phyloP scores from a whole-genome alignment of 192 early-diverging fungal species.

The Entomortierella lignicola region DNA sequence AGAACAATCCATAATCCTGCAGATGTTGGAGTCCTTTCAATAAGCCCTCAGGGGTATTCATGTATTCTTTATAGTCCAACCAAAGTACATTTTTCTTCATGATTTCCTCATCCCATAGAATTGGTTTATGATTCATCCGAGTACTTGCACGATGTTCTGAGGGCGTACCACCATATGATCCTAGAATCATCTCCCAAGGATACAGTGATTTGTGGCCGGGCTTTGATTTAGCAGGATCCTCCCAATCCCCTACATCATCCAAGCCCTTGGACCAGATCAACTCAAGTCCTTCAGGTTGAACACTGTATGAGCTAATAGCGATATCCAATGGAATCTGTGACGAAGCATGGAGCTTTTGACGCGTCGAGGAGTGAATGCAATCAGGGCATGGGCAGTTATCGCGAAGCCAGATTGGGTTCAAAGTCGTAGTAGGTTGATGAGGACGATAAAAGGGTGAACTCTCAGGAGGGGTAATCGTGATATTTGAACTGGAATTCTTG shows the following conservation, averaged over 20 bases:
- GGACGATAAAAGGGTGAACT: slow-evolving; percentile 18
- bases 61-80: slow-evolving; percentile 68
- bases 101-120: slow-evolving; percentile 55
- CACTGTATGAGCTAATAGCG: slow-evolving; percentile 20
- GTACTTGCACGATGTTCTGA: slow-evolving; percentile 19
- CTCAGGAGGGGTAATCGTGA: slow-evolving; percentile 13
- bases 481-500: neutral
- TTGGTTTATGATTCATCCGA: slow-evolving; percentile 41
- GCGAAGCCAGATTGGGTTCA: slow-evolving; percentile 64
- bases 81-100: slow-evolving; percentile 59
- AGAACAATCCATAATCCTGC: slow-evolving; percentile 74
- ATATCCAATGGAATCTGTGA: slow-evolving; percentile 64
- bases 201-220: slow-evolving; percentile 38
- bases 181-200: slow-evolving; percentile 47
- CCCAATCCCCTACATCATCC: slow-evolving; percentile 44
- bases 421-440: slow-evolving; percentile 16
- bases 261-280: slow-evolving; percentile 63
- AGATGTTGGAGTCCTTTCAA: slow-evolving; percentile 65
- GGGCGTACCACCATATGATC: slow-evolving; percentile 33
- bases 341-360: slow-evolving; percentile 68
- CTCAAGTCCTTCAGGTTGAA: slow-evolving; percentile 41
- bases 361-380: slow-evolving; percentile 67
- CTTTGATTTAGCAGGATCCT: slow-evolving; percentile 34
- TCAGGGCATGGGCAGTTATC: slow-evolving; percentile 69
- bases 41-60: slow-evolving; percentile 64